These are phyloP conservation scores for Immersiporthe knoxdaviesiana DNA, from an alignment of 2,329 filamentous ascomycete genomes.

Conservation along the genomic window DNA sequence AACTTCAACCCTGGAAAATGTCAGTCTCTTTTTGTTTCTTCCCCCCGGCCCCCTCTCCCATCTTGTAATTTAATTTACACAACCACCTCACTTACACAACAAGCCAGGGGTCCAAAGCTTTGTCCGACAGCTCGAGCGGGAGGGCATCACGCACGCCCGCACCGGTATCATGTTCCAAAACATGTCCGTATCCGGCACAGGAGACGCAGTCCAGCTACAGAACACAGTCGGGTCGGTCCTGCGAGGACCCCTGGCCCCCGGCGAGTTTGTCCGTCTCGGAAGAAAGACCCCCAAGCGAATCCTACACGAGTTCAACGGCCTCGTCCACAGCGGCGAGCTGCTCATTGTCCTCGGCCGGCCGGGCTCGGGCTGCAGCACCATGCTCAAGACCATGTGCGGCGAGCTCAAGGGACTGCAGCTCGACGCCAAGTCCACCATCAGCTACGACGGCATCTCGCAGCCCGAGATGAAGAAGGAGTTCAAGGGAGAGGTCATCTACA, in stretches of 20 bases:
- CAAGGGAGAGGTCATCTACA: conserved; percentile 71
- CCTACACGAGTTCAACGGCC: conserved; percentile 64
- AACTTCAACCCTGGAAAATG: background rate
- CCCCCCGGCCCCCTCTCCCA: too few relatives aligned
- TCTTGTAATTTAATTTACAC: too few relatives aligned
- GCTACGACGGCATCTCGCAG: conserved; percentile 65
- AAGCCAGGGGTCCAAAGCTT: background rate
- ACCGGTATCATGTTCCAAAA: conserved; percentile 68
- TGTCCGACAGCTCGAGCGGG: conserved; percentile 4
- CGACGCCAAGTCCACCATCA: conserved; percentile 53
- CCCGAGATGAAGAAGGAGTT: conserved; percentile 61
- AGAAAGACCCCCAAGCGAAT: conserved; percentile 60
- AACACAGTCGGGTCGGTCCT: conserved; percentile 65
- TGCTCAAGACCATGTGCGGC: conserved; percentile 64
- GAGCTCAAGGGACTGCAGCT: conserved; percentile 62
- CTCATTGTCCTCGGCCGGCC: conserved; percentile 71
- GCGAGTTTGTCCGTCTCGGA: conserved; percentile 56
- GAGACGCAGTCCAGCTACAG: conserved; percentile 69
- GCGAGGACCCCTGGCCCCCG: conserved; percentile 58
- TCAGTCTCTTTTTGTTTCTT: background rate
- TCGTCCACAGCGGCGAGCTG: conserved; percentile 67
- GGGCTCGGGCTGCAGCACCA: conserved; percentile 65
- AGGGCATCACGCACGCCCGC: conserved; percentile 33
- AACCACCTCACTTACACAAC: background rate
- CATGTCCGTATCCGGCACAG: conserved; percentile 68